Conservation (phyloP, 2,329 filamentous ascomycete genomes). For the Emmonsiellopsis sp. region DNA sequence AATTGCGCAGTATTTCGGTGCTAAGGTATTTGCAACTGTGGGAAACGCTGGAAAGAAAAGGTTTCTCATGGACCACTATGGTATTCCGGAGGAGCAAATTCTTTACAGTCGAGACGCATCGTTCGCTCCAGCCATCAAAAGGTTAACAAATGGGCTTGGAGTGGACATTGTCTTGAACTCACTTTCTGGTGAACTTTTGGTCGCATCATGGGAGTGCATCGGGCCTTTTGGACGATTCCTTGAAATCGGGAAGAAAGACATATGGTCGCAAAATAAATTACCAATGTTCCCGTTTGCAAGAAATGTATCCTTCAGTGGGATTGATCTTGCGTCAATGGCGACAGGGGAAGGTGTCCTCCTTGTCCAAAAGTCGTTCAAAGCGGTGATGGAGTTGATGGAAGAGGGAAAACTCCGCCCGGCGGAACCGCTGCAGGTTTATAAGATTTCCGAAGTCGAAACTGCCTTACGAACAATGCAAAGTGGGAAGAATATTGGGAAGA, state of each 20-base stretch:
- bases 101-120: constrained; percentile 15
- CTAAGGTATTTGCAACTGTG: constrained; percentile 14
- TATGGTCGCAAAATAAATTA: constrained; percentile 8
- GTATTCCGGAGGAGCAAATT: constrained; percentile 16
- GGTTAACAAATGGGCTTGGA: constrained; percentile 14
- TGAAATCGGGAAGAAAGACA: constrained; percentile 17
- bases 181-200: constrained; percentile 19
- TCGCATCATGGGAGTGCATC: constrained; percentile 20
- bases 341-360: constrained; percentile 7
- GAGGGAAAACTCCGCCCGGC: constrained; percentile 3
- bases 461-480: constrained; percentile 21
- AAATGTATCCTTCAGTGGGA: constrained; percentile 9
- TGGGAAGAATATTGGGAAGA: constrained; percentile 29
- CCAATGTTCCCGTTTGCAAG: constrained; percentile 11
- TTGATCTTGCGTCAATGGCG: constrained; percentile 10
- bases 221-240: constrained; percentile 17
- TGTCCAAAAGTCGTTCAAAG: constrained; percentile 7
- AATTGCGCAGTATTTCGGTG: constrained; percentile 11
- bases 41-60: constrained; percentile 15
- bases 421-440: constrained; percentile 1
- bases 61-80: constrained; percentile 11
- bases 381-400: background rate
- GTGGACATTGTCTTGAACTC: constrained; percentile 23
- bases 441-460: constrained; percentile 13
- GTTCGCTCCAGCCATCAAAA: constrained; percentile 14